phyloP scores from a whole-genome alignment of 805 yeast species.

The Debaryomyces hansenii region DNA sequence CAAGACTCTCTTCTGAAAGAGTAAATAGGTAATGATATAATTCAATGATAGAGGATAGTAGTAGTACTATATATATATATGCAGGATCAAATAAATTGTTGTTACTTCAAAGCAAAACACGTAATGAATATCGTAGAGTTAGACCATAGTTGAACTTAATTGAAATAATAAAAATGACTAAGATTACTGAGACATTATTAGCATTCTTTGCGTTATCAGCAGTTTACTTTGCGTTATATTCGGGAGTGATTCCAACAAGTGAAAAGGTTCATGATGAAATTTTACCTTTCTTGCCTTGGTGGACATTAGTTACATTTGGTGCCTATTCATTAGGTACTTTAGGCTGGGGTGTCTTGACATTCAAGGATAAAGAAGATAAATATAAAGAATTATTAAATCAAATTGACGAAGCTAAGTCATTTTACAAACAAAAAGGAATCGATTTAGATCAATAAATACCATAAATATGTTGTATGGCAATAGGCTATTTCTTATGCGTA shows the following conservation, averaged over 20 bases:
- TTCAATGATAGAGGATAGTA: neutral
- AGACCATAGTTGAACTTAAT: no score
- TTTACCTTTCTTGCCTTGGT: constrained; percentile 67
- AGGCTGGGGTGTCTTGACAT: constrained; percentile 67
- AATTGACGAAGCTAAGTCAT: constrained; percentile 63
- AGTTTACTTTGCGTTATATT: constrained; percentile 50
- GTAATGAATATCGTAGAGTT: no score
- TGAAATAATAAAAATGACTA: constrained; percentile 50
- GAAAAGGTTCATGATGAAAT: constrained; percentile 49
- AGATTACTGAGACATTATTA: constrained; percentile 60
- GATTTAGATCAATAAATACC: constrained; percentile 36
- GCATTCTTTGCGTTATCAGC: constrained; percentile 48
- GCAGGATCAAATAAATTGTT: neutral
- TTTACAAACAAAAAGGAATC: constrained; percentile 55
- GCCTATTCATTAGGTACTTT: constrained; percentile 65
- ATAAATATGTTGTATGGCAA: neutral
- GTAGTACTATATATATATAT: neutral
- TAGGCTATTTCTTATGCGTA: neutral
- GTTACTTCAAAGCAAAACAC: no score
- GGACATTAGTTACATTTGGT: constrained; percentile 70
- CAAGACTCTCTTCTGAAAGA: constrained; percentile 22
- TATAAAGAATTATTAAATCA: constrained; percentile 58
- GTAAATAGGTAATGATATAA: neutral
- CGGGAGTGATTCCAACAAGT: constrained; percentile 57
- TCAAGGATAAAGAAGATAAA: constrained; percentile 70